phyloP scores from a whole-genome alignment of 805 yeast genomes.

The Candida stauntonica region DNA sequence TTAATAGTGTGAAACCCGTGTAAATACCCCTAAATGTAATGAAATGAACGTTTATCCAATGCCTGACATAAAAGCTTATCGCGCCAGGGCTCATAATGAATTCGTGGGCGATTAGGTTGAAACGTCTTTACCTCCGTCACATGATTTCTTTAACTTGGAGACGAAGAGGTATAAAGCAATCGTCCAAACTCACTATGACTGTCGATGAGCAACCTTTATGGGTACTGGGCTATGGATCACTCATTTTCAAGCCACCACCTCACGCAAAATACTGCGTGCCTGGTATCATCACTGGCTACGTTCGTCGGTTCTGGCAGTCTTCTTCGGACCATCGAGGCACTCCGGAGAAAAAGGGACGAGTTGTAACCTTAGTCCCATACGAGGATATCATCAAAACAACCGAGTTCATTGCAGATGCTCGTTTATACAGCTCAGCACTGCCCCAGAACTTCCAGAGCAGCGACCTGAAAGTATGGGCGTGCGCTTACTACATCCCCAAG shows the following conservation, averaged over 20 bases:
- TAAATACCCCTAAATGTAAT: too few relatives aligned
- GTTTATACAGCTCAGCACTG: slow-evolving; percentile 24
- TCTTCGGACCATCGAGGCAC: slow-evolving; percentile 90
- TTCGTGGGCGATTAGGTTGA: too few relatives aligned
- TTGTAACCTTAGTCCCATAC: slow-evolving; percentile 70
- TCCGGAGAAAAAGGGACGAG: slow-evolving; percentile 82
- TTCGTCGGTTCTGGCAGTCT: slow-evolving; percentile 88
- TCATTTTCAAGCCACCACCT: slow-evolving; percentile 89
- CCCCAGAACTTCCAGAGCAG: slow-evolving; percentile 30
- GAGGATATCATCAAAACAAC: slow-evolving; percentile 43
- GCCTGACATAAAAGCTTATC: too few relatives aligned
- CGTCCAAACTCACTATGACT: too few relatives aligned
- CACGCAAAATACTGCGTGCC: slow-evolving; percentile 55
- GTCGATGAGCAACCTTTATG: slow-evolving; percentile 44
- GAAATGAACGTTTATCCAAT: too few relatives aligned
- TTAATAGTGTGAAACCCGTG: too few relatives aligned
- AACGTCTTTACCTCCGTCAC: too few relatives aligned
- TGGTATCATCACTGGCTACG: slow-evolving; percentile 72
- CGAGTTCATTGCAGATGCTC: slow-evolving; percentile 40
- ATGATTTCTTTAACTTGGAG: too few relatives aligned
- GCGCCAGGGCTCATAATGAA: too few relatives aligned
- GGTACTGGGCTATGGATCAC: slow-evolving; percentile 88
- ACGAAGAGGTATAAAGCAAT: too few relatives aligned
- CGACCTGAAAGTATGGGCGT: slow-evolving; percentile 65
- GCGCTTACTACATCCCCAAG: slow-evolving; percentile 76